Evolutionary conservation across 2,329 filamentous ascomycete species (phyloP), one percentile per base, ranked within the genome.

Genomic region (Lachnellula cervina): DNA sequence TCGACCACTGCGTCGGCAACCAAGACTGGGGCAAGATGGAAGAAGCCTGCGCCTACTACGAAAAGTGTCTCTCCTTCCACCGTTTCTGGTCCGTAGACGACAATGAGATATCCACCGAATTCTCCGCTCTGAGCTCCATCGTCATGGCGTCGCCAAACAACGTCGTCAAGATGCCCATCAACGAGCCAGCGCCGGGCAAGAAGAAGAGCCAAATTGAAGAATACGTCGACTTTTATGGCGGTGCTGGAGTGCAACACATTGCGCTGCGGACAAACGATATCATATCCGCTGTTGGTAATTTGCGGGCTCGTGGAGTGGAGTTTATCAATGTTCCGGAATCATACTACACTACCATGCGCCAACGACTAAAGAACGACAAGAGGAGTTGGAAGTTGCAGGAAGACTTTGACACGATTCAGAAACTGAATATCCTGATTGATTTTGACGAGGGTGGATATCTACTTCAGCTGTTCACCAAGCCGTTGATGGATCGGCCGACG

Each of bases 61-160:
- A 97, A 76, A 83, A 86, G 60, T 89, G 87, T 60, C 87, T 97
- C 28, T 88, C 87, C 53, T 97, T 97, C 82, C 91, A 96, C 77
- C 89, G 92, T 63, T 97, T 97, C 85, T 97, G 93, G 93, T 90
- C 86, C 53, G 92, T 97, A 56, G 93, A 97, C 72, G 93, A 97
- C 78, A 88, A 84, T 64, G 84, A 95, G 70, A 95, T 97, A 74
- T 90, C 85, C 80, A 96, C 89, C 63, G 91, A 96, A 70, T 97
- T 90, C 80, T 91, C 87, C 1, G 91, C 93, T 9, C 80, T 97
- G 48, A 90, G 87, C 74, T 89, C 84, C 68, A 86, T 97, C 67
- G 93, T 97, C 69, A 96, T 97, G 91, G 83, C 88, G 43, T 90
- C 86, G 4, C 84, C 85, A 58, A 90, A 92, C 76, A 88, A 93